Base-by-base conservation (phyloP, 1,139 yeast species). In the Candida smagusa region DNA sequence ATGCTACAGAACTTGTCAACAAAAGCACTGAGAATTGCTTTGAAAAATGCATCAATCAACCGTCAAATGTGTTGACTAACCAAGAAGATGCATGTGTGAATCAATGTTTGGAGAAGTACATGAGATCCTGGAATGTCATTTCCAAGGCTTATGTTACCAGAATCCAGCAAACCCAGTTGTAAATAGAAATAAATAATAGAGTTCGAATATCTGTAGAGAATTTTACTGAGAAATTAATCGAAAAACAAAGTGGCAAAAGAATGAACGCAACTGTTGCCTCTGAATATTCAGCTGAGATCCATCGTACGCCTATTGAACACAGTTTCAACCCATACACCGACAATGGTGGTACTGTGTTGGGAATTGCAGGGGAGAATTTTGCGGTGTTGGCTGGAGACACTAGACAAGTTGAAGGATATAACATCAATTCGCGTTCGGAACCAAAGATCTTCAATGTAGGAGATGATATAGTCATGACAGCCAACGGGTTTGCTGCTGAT, bases 311-410 rank as follows among this genome's bases (percentile, higher is more conserved):
- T 43, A 87, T 88, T 60, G 96, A 90, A 65, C 96, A 90, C 63
- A 75, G 86, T 58, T 92, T 92, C 72, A 90, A 92, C 57, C 98
- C 98, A 38, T 92, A 92, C 68, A 74, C 94, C 36, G 97, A 92
- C 62, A 89, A 90, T 56, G 99, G 99, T 50, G 99, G 99, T 53
- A 90, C 97, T 6, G 92, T 90, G 41, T 70, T 92, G 49, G 99
- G 97, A 42, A 92, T 92, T 63, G 97, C 98, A 2, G 98, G 99
- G 34, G 87, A 87, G 58, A 97, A 92, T 63, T 92, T 89, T 56
- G 97, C 96, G 23, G 94, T 92, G 29, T 74, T 92, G 45, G 98
- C 99, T 1, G 97, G 98, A 35, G 98, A 94, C 62, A 92, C 99
- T 13, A 84, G 99, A 69, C 96, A 86, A 59, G 89, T 95, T 6